Percentiles rank a stretch among this genome's conserved stretches.
These are phyloP conservation scores for Toxicodendron radicans DNA, from an alignment of 345 rosid genomes.

Conservation along the genomic window DNA sequence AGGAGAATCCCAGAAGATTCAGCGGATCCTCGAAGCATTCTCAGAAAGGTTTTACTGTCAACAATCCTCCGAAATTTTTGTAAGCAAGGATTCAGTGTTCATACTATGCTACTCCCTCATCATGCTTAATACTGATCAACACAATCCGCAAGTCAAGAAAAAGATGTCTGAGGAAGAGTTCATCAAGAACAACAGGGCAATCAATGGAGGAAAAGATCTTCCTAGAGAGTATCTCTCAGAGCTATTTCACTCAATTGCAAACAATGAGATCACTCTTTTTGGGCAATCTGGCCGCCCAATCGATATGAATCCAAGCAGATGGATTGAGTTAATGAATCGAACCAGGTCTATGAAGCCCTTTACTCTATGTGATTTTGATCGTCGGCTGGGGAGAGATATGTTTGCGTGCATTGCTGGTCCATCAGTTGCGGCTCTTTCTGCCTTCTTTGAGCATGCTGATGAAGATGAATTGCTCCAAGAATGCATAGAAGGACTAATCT, in stretches of 20 bases:
- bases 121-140: conserved; percentile 94
- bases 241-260: conserved; percentile 73
- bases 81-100: conserved; percentile 68
- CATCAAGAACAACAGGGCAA: conserved; percentile 79
- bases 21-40: conserved; percentile 77
- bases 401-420: conserved; percentile 89
- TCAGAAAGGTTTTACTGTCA: conserved; percentile 70
- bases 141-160: conserved; percentile 89
- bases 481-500: conserved; percentile 83
- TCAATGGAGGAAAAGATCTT: conserved; percentile 83
- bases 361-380: conserved; percentile 57
- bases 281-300: conserved; percentile 46
- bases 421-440: conserved; percentile 74
- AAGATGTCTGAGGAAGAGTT: conserved; percentile 98
- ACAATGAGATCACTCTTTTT: conserved; percentile 50
- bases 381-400: conserved; percentile 80
- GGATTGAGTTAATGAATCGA: conserved; percentile 75
- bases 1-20: conserved; percentile 90
- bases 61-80: conserved; percentile 68
- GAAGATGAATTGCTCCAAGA: conserved; percentile 90
- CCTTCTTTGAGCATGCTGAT: conserved; percentile 83
- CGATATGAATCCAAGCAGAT: conserved; percentile 74
- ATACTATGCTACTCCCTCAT: conserved; percentile 85
- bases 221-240: conserved; percentile 89
- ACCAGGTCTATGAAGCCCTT: conserved; percentile 49